phyloP scores from a whole-genome alignment of 176 grass and related monocot species.

The Miscanthus lutarioriparius region DNA sequence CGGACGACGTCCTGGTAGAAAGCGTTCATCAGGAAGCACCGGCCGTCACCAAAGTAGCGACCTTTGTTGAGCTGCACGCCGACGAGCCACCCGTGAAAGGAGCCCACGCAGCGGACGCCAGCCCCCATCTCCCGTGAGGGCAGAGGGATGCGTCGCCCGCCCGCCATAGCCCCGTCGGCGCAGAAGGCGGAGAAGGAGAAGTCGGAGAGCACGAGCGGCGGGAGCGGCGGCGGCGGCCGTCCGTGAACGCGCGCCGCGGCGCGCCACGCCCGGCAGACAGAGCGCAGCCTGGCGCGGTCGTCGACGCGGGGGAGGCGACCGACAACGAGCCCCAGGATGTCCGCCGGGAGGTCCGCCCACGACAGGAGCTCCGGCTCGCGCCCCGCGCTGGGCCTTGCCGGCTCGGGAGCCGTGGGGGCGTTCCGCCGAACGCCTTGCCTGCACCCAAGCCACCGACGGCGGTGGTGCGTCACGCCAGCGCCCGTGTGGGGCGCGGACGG shows the following conservation, averaged over 20 bases:
- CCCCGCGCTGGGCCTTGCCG: not conserved
- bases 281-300: conserved; percentile 47
- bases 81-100: conserved; percentile 38
- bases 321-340: conserved; percentile 34
- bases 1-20: conserved; percentile 21
- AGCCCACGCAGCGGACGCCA: conserved; percentile 38
- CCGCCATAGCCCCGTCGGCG: not conserved
- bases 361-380: not conserved
- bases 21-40: conserved; percentile 41
- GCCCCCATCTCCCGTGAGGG: not conserved
- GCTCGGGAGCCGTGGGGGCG: not conserved
- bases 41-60: conserved; percentile 26
- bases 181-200: conserved; percentile 28
- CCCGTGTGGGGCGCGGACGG: not conserved
- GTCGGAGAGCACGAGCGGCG: conserved; percentile 29
- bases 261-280: conserved; percentile 34
- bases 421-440: conserved; percentile 35
- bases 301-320: conserved; percentile 22
- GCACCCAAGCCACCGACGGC: not conserved
- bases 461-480: accelerated
- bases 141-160: conserved; percentile 5
- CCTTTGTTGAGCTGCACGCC: conserved; percentile 29
- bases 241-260: conserved; percentile 23
- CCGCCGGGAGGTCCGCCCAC: conserved; percentile 38
- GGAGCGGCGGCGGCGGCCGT: conserved; percentile 22